Evolutionary conservation across 257 asterid genomes (phyloP).

Genomic region (Vinca minor): DNA sequence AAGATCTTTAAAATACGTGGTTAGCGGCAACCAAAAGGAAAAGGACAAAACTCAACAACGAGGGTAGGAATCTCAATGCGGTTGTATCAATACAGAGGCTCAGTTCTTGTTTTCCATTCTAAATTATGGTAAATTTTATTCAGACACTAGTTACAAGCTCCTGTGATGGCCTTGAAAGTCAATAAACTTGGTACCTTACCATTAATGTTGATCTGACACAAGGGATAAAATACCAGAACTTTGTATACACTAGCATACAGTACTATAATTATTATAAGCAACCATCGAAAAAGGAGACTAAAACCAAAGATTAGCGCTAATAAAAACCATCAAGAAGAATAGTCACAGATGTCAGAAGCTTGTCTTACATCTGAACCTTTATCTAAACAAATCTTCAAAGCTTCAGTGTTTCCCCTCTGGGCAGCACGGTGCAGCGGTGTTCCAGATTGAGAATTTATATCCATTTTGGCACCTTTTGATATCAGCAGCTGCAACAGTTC

Average conservation of each 20-base stretch:
- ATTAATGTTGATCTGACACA: not conserved
- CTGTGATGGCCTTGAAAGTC: not conserved
- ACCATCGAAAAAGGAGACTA: not conserved
- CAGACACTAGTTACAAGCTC: not conserved
- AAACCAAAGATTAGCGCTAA: not conserved
- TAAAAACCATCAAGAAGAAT: not conserved
- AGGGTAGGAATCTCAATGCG: not conserved
- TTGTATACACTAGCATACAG: not conserved
- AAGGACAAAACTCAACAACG: not conserved
- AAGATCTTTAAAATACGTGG: not conserved
- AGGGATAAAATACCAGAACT: not conserved
- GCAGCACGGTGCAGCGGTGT: conserved; percentile 14
- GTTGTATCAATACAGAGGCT: not conserved
- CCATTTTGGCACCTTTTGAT: too few relatives aligned
- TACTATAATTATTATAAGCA: not conserved
- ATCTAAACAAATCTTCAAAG: conserved; percentile 4
- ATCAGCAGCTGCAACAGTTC: too few relatives aligned
- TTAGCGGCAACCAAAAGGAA: not conserved
- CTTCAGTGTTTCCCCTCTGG: not conserved
- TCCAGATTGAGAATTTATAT: not conserved
- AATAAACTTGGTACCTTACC: not conserved
- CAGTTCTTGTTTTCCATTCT: not conserved
- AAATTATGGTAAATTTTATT: too few relatives aligned
- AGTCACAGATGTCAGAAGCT: not conserved
- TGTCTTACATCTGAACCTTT: conserved; percentile 8